Evolutionary conservation across 192 early-diverging fungal genomes (phyloP).

Genomic region (Jimgerdemannia flammicorona): DNA sequence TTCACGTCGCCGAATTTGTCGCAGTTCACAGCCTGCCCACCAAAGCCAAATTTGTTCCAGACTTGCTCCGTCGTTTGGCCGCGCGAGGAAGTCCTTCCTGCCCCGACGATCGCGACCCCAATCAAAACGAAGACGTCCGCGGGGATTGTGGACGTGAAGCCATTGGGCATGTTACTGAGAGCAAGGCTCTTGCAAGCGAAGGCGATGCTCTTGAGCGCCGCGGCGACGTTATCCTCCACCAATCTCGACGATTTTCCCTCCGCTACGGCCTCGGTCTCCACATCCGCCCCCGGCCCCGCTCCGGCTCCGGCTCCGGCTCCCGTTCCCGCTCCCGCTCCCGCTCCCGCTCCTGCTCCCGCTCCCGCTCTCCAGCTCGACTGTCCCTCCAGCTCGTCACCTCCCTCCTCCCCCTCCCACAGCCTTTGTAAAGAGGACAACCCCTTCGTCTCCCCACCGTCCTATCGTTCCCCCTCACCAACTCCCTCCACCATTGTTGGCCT

Average conservation of each 20-base stretch:
- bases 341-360: too few relatives aligned
- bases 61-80: background rate
- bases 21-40: background rate
- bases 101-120: background rate
- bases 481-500: background rate
- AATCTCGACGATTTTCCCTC: background rate
- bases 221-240: background rate
- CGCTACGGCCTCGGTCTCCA: too few relatives aligned
- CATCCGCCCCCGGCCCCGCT: background rate
- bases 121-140: background rate
- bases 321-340: too few relatives aligned
- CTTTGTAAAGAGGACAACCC: background rate
- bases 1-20: background rate
- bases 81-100: background rate
- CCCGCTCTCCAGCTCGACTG: background rate
- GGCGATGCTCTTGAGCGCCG: background rate
- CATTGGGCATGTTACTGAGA: background rate
- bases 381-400: background rate
- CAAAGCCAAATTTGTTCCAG: background rate
- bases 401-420: background rate
- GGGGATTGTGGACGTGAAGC: background rate
- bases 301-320: background rate
- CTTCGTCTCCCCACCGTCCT: background rate
- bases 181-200: background rate
- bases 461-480: background rate